Base-by-base conservation (phyloP, 1,284 basidiomycete species). In the Earliella scabrosa region DNA sequence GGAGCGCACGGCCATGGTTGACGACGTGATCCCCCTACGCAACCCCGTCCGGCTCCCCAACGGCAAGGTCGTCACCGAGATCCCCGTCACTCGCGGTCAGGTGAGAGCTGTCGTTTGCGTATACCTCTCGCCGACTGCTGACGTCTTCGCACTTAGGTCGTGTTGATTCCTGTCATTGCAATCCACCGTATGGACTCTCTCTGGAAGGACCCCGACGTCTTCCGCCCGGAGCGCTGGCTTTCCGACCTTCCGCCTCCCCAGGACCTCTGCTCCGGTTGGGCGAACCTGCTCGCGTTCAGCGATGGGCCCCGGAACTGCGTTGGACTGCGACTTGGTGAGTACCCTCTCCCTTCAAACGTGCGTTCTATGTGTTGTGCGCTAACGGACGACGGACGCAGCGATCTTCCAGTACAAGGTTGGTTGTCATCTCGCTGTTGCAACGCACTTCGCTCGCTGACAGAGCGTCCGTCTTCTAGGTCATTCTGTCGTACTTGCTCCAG, bases 151-250 rank as follows among this genome's bases (percentile, higher is more conserved):
- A n/a, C 27, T 5, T 23, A 68, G 63, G 46, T 63, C 16, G 63
- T 68, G 26, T 51, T 63, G 45, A 61, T 71, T 39, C 66, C 67
- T 4, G 51, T 58, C 36, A 57, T 64, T n/a, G 54, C 64, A 16
- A 50, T 70, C 20, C 62, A 67, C 24, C 61, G 61, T 24, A 43
- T 67, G 36, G 54, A 60, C 41, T 56, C 60, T 8, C 65, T 70
- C 2, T 73, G 72, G 72, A 63, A 61, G 7, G 71, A 73, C 51
- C 63, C 63, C 1, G 61, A 66, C 16, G 52, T 47, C 3, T 75
- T 71, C 65, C 51, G 64, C 9, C 62, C 62, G 1, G 62, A 64
- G 49, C 56, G 62, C 4, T 64, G 62, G 62, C 34, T 61, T 4
- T 48, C 31, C 9, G 44, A 48, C 9, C 38, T 55, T 3, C 57